Conservation (phyloP, 306 rosid genomes). For the Pueraria montana region DNA sequence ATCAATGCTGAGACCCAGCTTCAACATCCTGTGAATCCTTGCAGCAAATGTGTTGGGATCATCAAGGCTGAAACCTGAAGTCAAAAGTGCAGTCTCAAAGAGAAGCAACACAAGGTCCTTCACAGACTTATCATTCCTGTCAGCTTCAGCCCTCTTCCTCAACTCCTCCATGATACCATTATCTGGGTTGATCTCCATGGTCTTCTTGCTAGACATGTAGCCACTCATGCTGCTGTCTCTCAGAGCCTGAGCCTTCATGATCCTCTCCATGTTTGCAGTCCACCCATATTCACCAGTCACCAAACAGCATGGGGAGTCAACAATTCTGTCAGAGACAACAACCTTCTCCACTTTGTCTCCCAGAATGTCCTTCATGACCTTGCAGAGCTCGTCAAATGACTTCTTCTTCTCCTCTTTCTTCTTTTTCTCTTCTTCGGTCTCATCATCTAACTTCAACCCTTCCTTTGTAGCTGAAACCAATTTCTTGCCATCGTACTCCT, state of each 20-base stretch:
- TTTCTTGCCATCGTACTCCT: conserved; percentile 79
- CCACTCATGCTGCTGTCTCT: conserved; percentile 74
- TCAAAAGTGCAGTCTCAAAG: conserved; percentile 70
- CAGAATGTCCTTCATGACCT: conserved; percentile 64
- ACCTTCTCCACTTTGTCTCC: conserved; percentile 80
- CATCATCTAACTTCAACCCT: conserved; percentile 72
- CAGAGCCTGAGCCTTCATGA: conserved; percentile 82
- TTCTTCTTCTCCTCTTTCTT: conserved; percentile 72
- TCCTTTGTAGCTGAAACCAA: conserved; percentile 78
- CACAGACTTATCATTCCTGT: conserved; percentile 70
- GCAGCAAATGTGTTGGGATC: conserved; percentile 75
- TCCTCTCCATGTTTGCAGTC: conserved; percentile 83
- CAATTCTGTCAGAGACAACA: conserved; percentile 74
- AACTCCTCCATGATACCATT: conserved; percentile 80
- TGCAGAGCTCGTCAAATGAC: conserved; percentile 75
- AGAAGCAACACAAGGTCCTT: conserved; percentile 76
- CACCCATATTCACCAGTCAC: conserved; percentile 83
- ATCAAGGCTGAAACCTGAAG: conserved; percentile 81
- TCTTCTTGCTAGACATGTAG: conserved; percentile 83
- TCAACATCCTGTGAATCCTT: conserved; percentile 80
- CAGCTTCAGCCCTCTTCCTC: conserved; percentile 76
- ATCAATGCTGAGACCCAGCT: conserved; percentile 72
- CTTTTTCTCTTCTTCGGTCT: conserved; percentile 71
- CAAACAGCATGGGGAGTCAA: conserved; percentile 79
- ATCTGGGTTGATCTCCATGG: conserved; percentile 83